Evolutionary conservation across 805 yeast genomes (phyloP).

Genomic region (Blastobotrys chiropterorum): DNA sequence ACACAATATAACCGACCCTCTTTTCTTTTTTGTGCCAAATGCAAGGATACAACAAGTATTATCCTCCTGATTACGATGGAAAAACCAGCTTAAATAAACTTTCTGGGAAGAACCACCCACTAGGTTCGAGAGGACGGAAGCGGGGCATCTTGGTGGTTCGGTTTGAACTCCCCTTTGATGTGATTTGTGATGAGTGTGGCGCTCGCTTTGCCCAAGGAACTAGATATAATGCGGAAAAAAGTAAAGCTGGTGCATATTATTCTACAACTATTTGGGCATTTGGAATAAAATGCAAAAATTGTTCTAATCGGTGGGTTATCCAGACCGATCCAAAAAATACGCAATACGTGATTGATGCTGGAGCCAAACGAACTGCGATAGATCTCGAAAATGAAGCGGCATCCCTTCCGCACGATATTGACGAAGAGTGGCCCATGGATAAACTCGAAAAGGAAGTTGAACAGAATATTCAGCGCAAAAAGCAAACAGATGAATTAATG

Average conservation of each 20-base stretch:
- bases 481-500: slow-evolving; percentile 12
- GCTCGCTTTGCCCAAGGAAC: slow-evolving; percentile 25
- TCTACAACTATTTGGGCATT: slow-evolving; percentile 28
- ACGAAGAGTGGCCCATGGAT: slow-evolving; percentile 6
- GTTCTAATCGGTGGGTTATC: slow-evolving; percentile 23
- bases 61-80: slow-evolving; percentile 33
- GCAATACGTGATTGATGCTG: slow-evolving; percentile 16
- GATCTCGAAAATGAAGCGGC: slow-evolving; percentile 6
- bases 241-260: slow-evolving; percentile 25
- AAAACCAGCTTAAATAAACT: slow-evolving; percentile 24
- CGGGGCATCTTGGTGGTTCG: slow-evolving; percentile 26
- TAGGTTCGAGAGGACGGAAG: slow-evolving; percentile 26
- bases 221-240: slow-evolving; percentile 30
- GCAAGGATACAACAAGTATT: slow-evolving; percentile 27
- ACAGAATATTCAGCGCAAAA: slow-evolving; percentile 8
- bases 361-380: slow-evolving; percentile 9
- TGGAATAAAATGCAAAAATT: slow-evolving; percentile 25
- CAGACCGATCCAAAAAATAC: slow-evolving; percentile 30
- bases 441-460: slow-evolving; percentile 10
- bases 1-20: too few relatives aligned
- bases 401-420: not conserved
- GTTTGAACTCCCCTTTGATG: slow-evolving; percentile 29
- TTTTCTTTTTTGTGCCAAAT: too few relatives aligned
- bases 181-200: slow-evolving; percentile 26
- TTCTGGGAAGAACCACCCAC: slow-evolving; percentile 22